phyloP scores from a whole-genome alignment of 83 land plant species.

The Picea abies region DNA sequence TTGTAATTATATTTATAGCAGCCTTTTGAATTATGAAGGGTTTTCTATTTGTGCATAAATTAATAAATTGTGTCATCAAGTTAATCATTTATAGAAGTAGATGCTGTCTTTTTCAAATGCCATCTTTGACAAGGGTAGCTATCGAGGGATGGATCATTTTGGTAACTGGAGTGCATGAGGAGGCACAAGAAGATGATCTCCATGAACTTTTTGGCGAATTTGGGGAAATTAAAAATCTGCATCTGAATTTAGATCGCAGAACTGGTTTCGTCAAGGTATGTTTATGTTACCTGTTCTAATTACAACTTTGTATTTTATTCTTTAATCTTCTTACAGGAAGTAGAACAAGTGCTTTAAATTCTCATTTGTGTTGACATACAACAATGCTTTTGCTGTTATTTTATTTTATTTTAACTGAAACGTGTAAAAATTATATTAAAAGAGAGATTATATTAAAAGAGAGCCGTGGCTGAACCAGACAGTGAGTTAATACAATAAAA shows the following conservation, averaged over 20 bases:
- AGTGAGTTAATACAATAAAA: no score
- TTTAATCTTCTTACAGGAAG: no score
- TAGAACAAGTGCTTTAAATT: no score
- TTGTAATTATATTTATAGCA: not conserved
- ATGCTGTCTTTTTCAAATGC: not conserved
- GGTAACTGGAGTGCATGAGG: slow-evolving; percentile 98
- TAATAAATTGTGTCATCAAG: not conserved
- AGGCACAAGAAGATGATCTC: slow-evolving; percentile 98
- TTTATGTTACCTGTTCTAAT: no score
- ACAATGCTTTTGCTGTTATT: no score
- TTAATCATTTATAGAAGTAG: slow-evolving; percentile 5
- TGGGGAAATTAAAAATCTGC: slow-evolving; percentile 94
- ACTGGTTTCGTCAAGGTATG: slow-evolving; percentile 98
- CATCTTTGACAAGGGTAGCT: slow-evolving; percentile 37
- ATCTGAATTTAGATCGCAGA: slow-evolving; percentile 96
- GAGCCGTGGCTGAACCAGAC: no score
- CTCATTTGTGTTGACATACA: no score
- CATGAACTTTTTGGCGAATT: slow-evolving; percentile 85
- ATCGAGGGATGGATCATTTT: slow-evolving; percentile 98
- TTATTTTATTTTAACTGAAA: no score
- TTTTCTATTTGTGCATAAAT: not conserved
- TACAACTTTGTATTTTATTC: no score
- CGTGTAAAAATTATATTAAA: no score
- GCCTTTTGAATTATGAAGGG: not conserved
- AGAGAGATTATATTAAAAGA: no score